A percentile compares a stretch with the other conserved stretches of the same genome.
phyloP scores from a whole-genome alignment of 192 early-diverging fungal species.

The Backusella circina region DNA sequence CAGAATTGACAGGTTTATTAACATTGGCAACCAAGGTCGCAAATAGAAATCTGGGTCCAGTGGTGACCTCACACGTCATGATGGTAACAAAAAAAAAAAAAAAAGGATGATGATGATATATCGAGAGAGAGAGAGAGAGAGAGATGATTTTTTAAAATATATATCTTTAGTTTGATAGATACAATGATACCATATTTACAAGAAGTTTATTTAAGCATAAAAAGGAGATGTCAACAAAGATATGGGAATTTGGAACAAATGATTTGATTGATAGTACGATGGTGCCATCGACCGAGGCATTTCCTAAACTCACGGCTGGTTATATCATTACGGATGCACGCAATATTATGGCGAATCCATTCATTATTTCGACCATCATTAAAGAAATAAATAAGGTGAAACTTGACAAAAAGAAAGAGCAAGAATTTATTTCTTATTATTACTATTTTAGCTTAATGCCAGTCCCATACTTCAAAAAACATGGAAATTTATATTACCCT shows the following conservation, averaged over 20 bases:
- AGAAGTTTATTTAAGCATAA: background rate
- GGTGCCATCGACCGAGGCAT: background rate
- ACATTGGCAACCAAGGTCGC: background rate
- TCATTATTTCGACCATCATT: background rate
- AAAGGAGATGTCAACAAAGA: background rate
- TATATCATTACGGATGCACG: background rate
- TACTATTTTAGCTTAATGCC: background rate
- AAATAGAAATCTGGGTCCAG: background rate
- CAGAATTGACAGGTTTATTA: background rate
- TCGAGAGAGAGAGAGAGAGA: no score
- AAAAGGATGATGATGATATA: background rate
- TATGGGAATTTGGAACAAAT: background rate
- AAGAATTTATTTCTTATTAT: no score
- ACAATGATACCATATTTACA: background rate
- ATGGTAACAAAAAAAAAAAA: background rate
- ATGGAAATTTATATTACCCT: background rate
- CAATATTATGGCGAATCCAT: background rate
- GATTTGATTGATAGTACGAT: background rate
- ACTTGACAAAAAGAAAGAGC: background rate
- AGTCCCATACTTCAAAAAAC: background rate
- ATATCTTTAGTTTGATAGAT: slow-evolving; percentile 7
- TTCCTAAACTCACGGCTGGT: background rate
- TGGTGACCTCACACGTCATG: background rate
- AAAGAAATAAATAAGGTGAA: background rate
- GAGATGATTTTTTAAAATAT: no score